These are phyloP conservation scores for Nitzschia sp. DNA, from an alignment of 108 stramenopile genomes.

Conservation along the genomic window DNA sequence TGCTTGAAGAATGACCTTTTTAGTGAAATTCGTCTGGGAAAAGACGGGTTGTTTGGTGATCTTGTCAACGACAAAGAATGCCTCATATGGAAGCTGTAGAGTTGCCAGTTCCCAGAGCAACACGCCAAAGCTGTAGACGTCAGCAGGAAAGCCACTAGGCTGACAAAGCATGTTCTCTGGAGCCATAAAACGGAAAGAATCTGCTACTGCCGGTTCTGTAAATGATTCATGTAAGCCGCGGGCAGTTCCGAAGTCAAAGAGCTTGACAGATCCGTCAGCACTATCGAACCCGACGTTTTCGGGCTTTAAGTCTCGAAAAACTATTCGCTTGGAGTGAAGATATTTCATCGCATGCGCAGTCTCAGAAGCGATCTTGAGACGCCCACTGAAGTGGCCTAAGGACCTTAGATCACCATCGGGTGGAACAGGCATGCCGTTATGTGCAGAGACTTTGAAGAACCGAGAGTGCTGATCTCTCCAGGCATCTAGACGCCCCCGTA, in stretches of 20 bases:
- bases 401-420: background rate
- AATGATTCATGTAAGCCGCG: constrained; percentile 7
- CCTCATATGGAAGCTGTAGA: constrained; percentile 62
- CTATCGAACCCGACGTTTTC: constrained; percentile 49
- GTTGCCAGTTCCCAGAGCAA: constrained; percentile 63
- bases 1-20: constrained; percentile 44
- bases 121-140: constrained; percentile 77
- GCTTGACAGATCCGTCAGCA: constrained; percentile 21
- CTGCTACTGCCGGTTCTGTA: constrained; percentile 5
- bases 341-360: constrained; percentile 49
- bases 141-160: constrained; percentile 53
- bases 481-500: constrained; percentile 14
- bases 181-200: constrained; percentile 64
- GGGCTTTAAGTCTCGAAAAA: constrained; percentile 32
- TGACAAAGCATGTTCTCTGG: constrained; percentile 45
- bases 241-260: constrained; percentile 72
- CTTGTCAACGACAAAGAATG: constrained; percentile 21
- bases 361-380: background rate
- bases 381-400: background rate
- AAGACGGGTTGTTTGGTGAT: constrained; percentile 23
- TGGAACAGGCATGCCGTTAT: background rate
- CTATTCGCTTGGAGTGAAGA: constrained; percentile 40
- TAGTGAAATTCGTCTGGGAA: constrained; percentile 31
- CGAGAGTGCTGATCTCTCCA: background rate
- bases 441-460: background rate